Conservation (phyloP, 768 basidiomycete species). For the Suillus subluteus region DNA sequence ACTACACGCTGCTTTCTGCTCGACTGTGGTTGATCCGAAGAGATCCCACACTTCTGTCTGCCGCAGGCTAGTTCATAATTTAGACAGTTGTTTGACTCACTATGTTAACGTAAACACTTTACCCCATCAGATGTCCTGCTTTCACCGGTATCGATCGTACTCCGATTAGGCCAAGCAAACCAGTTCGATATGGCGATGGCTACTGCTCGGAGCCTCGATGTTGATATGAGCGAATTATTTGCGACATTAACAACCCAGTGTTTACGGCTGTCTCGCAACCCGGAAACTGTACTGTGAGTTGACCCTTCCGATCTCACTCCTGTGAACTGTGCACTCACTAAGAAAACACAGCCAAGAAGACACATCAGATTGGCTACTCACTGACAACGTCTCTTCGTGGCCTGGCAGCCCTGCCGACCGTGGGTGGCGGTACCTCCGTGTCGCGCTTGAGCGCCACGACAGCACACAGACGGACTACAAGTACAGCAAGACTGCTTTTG, state of each 20-base stretch:
- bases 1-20: slow-evolving; percentile 75
- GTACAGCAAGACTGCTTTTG: slow-evolving; percentile 77
- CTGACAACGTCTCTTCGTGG: slow-evolving; percentile 82
- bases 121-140: slow-evolving; percentile 52
- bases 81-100: neutral
- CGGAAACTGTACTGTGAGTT: slow-evolving; percentile 61
- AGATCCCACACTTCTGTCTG: slow-evolving; percentile 62
- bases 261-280: slow-evolving; percentile 68
- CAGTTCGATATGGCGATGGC: slow-evolving; percentile 80
- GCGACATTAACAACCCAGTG: slow-evolving; percentile 77
- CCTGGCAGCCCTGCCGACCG: slow-evolving; percentile 78
- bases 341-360: slow-evolving; percentile 60
- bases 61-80: slow-evolving; percentile 57
- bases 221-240: slow-evolving; percentile 90
- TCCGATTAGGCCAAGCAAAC: slow-evolving; percentile 77
- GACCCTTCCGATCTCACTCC: slow-evolving; percentile 6
- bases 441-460: slow-evolving; percentile 80
- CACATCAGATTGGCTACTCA: slow-evolving; percentile 80
- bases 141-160: slow-evolving; percentile 67
- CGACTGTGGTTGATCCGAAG: slow-evolving; percentile 74
- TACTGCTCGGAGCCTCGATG: slow-evolving; percentile 71
- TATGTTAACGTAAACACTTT: slow-evolving; percentile 17
- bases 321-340: slow-evolving; percentile 12
- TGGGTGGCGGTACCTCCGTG: slow-evolving; percentile 88
- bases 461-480: slow-evolving; percentile 66